These are phyloP conservation scores for Tolypocladium paradoxum DNA, from an alignment of 2,329 filamentous ascomycete genomes.

Conservation along the genomic window DNA sequence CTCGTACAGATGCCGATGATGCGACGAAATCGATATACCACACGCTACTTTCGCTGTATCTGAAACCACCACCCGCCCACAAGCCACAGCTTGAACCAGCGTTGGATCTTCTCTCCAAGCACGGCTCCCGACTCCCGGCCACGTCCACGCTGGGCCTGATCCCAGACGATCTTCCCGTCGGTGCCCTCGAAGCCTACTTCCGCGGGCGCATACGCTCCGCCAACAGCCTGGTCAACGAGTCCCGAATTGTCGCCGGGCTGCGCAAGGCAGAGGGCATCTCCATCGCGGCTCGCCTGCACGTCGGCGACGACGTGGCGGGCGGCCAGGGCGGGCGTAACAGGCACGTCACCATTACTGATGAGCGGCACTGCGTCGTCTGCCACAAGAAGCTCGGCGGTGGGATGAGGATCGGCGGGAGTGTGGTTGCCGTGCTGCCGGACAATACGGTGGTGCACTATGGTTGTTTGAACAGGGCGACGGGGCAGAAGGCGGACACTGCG, in stretches of 20 bases:
- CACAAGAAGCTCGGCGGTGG: constrained; percentile 78
- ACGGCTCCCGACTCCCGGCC: constrained; percentile 84
- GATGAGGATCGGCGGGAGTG: constrained; percentile 83
- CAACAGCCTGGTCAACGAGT: constrained; percentile 71
- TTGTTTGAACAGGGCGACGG: constrained; percentile 48
- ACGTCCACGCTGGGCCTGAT: constrained; percentile 78
- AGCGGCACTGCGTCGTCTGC: constrained; percentile 83
- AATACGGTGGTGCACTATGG: constrained; percentile 74
- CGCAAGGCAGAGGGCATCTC: constrained; percentile 71
- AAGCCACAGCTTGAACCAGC: constrained; percentile 67
- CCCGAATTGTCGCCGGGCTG: constrained; percentile 65
- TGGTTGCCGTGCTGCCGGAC: constrained; percentile 81
- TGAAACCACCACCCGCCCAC: constrained; percentile 67
- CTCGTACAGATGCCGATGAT: constrained; percentile 31
- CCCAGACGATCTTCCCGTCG: constrained; percentile 66
- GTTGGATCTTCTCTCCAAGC: constrained; percentile 76
- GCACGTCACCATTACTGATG: constrained; percentile 74
- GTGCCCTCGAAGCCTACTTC: constrained; percentile 82
- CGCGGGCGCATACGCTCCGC: constrained; percentile 78
- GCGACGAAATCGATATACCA: constrained; percentile 75
- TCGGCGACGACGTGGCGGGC: constrained; percentile 54
- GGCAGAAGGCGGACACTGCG: constrained; percentile 21
- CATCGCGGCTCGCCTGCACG: constrained; percentile 59
- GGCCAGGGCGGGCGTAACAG: constrained; percentile 44
- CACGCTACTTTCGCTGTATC: constrained; percentile 78